A percentile compares a stretch with the other conserved stretches of the same genome.
Evolutionary conservation across 805 yeast genomes (phyloP).

Genomic region (Candida andamanensis): DNA sequence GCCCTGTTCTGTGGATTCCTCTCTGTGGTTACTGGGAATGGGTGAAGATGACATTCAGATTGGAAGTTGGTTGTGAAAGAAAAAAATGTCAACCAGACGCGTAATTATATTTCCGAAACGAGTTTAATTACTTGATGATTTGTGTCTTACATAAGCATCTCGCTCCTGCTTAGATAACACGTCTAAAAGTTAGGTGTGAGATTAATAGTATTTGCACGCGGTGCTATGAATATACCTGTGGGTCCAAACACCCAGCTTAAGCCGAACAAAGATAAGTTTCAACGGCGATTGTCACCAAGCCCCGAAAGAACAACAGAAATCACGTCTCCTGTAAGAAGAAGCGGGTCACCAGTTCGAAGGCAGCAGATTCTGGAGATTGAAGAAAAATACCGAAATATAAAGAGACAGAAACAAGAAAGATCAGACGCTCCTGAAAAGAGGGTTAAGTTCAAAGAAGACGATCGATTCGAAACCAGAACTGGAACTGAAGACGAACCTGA

Average conservation of each 20-base stretch:
- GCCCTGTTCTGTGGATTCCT: conserved; percentile 31
- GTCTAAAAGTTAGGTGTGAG: too few species aligned
- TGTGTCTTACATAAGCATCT: too few species aligned
- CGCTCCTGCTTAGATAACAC: too few species aligned
- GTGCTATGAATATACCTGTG: background rate
- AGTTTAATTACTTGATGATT: conserved; percentile 17
- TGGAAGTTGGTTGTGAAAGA: conserved; percentile 2
- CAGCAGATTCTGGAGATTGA: conserved; percentile 26
- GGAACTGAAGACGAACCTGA: background rate
- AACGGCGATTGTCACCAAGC: conserved; percentile 6
- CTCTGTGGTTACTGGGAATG: conserved; percentile 21
- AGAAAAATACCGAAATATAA: conserved; percentile 5
- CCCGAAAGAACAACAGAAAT: conserved; percentile 2
- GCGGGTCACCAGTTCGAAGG: conserved; percentile 34
- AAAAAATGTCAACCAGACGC: conserved; percentile 14
- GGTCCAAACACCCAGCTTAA: background rate
- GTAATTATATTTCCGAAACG: conserved; percentile 24
- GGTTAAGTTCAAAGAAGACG: too few species aligned
- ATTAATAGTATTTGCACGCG: too few species aligned
- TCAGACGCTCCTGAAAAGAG: too few species aligned
- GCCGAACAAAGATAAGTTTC: conserved; percentile 2
- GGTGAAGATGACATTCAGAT: conserved; percentile 30
- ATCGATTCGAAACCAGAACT: background rate
- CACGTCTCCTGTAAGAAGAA: conserved; percentile 12
- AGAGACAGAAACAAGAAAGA: conserved; percentile 1